These are phyloP conservation scores for Hypericum androsaemum DNA, from an alignment of 345 rosid genomes.

Conservation along the genomic window DNA sequence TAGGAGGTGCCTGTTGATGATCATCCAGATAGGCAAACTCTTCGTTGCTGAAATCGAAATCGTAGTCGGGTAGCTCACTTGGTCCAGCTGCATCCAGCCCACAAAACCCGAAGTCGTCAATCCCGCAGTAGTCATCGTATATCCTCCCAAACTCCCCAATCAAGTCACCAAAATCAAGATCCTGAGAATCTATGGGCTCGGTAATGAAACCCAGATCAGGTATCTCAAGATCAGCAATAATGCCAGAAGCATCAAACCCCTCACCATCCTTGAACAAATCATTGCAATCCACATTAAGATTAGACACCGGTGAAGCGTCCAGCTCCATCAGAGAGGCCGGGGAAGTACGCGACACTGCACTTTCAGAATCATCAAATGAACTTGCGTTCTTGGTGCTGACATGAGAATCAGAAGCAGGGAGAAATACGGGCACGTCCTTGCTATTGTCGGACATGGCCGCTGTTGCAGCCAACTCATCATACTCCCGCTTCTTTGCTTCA, in stretches of 20 bases:
- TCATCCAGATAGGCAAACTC: conserved; percentile 31
- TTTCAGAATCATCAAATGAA: conserved; percentile 22
- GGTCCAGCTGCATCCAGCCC: conserved; percentile 20
- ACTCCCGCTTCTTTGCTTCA: conserved; percentile 54
- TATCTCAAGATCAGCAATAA: conserved; percentile 26
- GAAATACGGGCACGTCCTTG: conserved; percentile 14
- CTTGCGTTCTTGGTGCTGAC: conserved; percentile 4
- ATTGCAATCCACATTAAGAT: conserved; percentile 9
- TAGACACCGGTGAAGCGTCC: conserved; percentile 30
- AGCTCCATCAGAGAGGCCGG: conserved; percentile 40
- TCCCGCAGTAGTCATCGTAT: conserved; percentile 40
- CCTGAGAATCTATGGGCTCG: conserved; percentile 26
- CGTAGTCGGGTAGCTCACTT: conserved; percentile 67
- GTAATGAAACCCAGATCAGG: conserved; percentile 40
- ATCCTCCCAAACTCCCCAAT: conserved; percentile 43
- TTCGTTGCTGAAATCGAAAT: conserved; percentile 40
- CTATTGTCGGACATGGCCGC: conserved; percentile 17
- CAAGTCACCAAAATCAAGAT: conserved; percentile 29
- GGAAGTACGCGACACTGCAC: conserved; percentile 44
- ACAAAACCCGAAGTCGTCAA: conserved; percentile 43
- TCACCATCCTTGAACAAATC: conserved; percentile 12
- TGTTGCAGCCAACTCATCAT: conserved; percentile 23
- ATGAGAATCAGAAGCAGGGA: conserved; percentile 12
- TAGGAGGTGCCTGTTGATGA: conserved; percentile 5
- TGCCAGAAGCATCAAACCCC: conserved; percentile 11